Evolutionary conservation across 2,329 filamentous ascomycete genomes (phyloP).

Genomic region (Trichoderma sp.): DNA sequence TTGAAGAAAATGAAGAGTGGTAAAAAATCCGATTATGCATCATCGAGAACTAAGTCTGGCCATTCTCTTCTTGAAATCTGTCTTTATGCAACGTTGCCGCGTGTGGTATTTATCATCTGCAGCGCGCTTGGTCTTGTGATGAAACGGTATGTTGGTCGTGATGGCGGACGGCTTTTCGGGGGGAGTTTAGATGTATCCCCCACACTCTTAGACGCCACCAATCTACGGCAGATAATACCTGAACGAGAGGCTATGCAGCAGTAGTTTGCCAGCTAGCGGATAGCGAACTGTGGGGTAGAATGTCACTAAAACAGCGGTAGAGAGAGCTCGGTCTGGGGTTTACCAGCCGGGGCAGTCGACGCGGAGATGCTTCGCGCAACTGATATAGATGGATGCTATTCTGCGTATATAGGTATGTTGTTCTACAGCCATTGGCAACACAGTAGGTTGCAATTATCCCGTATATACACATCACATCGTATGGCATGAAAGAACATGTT

Average conservation of each 20-base stretch:
- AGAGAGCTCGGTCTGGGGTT: not conserved
- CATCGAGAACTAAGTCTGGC: not conserved
- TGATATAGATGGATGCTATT: not conserved
- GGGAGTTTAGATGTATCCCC: conserved; percentile 17
- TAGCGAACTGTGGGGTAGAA: not conserved
- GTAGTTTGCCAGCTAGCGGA: not conserved
- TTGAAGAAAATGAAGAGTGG: not conserved
- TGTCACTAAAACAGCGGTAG: not conserved
- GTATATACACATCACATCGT: not conserved
- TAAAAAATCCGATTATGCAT: not conserved
- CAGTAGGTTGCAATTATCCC: not conserved
- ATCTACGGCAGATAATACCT: not conserved
- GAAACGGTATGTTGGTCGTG: not conserved
- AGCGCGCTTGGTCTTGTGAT: not conserved
- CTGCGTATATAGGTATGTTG: not conserved
- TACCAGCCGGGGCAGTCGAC: not conserved
- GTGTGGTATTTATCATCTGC: conserved; percentile 8
- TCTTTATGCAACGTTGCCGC: not conserved
- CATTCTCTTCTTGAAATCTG: not conserved
- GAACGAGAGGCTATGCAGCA: not conserved
- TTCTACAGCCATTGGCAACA: not conserved
- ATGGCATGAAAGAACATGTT: not conserved
- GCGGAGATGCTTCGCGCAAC: not conserved
- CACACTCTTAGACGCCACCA: conserved; percentile 8
- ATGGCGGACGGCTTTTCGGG: not conserved